Evolutionary conservation across 768 basidiomycete genomes (phyloP).

Genomic region (Coprinopsis strossmayeri): DNA sequence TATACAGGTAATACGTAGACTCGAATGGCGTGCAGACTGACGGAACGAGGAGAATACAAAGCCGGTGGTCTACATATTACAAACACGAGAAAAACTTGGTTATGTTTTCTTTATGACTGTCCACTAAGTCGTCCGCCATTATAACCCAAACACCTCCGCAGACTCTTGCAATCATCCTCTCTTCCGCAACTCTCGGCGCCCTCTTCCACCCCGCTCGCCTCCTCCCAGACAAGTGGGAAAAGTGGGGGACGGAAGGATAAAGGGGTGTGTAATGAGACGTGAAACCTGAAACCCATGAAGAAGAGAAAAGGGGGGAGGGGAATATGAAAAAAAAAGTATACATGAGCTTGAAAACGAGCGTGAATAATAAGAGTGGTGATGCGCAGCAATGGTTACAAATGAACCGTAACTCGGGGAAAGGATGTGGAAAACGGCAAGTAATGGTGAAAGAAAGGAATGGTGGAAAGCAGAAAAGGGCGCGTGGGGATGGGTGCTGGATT

Average conservation of each 20-base stretch:
- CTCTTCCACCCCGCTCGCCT: conserved; percentile 68
- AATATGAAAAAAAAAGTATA: conserved; percentile 6
- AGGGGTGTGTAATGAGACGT: conserved; percentile 18
- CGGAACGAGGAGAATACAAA: no score
- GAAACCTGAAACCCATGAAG: conserved; percentile 10
- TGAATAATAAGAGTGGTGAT: background rate
- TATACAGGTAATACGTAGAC: background rate
- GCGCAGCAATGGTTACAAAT: background rate
- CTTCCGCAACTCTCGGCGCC: conserved; percentile 45
- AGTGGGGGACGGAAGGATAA: conserved; percentile 68
- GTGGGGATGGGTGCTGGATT: conserved; percentile 10
- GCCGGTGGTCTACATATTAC: no score
- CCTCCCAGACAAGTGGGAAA: conserved; percentile 31
- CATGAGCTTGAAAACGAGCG: conserved; percentile 7
- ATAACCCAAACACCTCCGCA: background rate
- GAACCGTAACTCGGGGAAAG: background rate
- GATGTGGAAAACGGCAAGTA: conserved; percentile 5
- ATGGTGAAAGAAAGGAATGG: conserved; percentile 11
- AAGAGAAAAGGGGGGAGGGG: conserved; percentile 4
- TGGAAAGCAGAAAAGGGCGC: conserved; percentile 12
- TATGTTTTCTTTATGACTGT: background rate
- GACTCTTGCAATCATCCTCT: background rate
- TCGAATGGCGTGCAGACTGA: no score
- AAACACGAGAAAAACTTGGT: no score
- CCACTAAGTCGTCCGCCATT: no score